Conservation (phyloP, 2,329 filamentous ascomycete species). For the Juglanconis juglandina region DNA sequence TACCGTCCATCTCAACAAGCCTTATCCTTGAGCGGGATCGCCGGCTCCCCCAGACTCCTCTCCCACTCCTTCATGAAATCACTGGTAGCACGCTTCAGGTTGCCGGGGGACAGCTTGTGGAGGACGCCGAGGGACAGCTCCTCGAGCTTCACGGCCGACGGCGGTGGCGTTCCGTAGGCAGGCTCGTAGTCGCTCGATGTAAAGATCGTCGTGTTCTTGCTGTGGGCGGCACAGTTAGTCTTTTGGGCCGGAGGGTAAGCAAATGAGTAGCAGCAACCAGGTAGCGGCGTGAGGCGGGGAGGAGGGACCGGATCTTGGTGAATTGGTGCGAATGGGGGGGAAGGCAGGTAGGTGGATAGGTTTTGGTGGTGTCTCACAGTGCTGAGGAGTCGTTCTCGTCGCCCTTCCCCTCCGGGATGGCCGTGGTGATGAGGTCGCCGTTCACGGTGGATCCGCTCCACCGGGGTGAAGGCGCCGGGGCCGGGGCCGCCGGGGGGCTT, state of each 20-base stretch:
- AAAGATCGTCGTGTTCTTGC: conserved; percentile 14
- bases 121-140: conserved; percentile 60
- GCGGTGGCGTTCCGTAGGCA: conserved; percentile 20
- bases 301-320: background rate
- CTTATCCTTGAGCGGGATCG: conserved; percentile 17
- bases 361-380: conserved; percentile 40
- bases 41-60: conserved; percentile 62
- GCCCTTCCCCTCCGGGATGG: conserved; percentile 43
- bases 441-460: conserved; percentile 62
- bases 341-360: background rate
- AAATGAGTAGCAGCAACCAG: conserved; percentile 10
- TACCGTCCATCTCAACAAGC: background rate
- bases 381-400: conserved; percentile 42
- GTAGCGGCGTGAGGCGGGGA: background rate
- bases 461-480: conserved; percentile 46
- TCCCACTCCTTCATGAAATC: conserved; percentile 92
- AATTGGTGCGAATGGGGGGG: background rate
- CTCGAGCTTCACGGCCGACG: conserved; percentile 44
- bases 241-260: conserved; percentile 19
- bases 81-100: conserved; percentile 77
- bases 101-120: conserved; percentile 68
- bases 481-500: conserved; percentile 35
- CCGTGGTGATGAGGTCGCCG: conserved; percentile 40
- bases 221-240: conserved; percentile 19
- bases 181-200: conserved; percentile 21